Evolutionary conservation across 202 grass and related monocot genomes (phyloP), one percentile per base, ranked within the genome.

Genomic region (Brachypodium distachyon): DNA sequence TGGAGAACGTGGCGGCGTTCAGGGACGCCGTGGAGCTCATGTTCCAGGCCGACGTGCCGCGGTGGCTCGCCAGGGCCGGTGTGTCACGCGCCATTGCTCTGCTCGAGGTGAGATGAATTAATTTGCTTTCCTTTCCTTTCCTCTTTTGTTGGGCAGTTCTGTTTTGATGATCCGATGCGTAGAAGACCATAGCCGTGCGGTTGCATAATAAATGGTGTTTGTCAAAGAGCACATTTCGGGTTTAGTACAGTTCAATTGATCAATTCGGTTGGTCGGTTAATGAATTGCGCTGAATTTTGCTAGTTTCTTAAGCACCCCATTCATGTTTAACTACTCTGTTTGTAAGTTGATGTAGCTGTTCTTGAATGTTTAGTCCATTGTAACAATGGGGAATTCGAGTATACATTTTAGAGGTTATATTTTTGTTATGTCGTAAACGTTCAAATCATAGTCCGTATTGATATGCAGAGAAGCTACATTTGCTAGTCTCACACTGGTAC

Each of bases 11-110:
- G 77, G 87, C 87, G 12, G 83, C 86, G 14, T 99, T 88, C 74
- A 88, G 72, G 85, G 85, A 88, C 17, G 67, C 91, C 3, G 83
- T 99, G 12, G 77, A 99, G 80, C 84, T 99, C 80, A 92, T 99
- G 87, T 88, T 77, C 21, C 83, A 92, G 70, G 55, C 74, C 36
- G 87, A 99, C 66, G 14, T 76, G 3, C 23, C 84, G 70, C 81
- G 78, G 17, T 88, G 82, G 69, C 83, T 99, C 47, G 80, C 80
- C 44, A 83, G 83, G 48, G 86, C 70, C 19, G 96, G 96, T 42
- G 70, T 99, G 29, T 87, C 87, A 2, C 80, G 87, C 16, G 87
- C 96, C 1, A 89, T 95, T 1, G 83, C 42, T 43, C 73, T 99
- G 51, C 89, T 99, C 31, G 87, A 95, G 96, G 96, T 98, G 38